phyloP scores from a whole-genome alignment of 176 grass and related monocot genomes.

The Luzula sylvatica region DNA sequence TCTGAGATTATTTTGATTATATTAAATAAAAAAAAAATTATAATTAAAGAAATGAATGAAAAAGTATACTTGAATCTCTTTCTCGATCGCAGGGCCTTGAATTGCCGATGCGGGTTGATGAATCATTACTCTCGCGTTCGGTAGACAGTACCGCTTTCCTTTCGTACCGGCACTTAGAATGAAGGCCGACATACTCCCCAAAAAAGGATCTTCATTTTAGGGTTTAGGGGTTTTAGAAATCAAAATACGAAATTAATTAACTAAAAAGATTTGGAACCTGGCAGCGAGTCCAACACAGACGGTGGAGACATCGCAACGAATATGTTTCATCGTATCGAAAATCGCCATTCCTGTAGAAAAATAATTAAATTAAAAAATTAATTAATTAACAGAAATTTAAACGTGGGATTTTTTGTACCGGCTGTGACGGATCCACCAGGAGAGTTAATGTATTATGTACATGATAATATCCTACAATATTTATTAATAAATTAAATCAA shows the following conservation, averaged over 20 bases:
- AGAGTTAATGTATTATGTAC: slow-evolving; percentile 92
- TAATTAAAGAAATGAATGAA: neutral
- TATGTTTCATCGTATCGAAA: slow-evolving; percentile 95
- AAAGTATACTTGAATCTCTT: slow-evolving; percentile 80
- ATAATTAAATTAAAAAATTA: neutral
- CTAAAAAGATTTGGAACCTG: too few species aligned
- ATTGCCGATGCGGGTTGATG: slow-evolving; percentile 82
- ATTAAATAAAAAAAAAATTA: neutral
- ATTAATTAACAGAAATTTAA: slow-evolving; percentile 1
- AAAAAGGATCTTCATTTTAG: too few species aligned
- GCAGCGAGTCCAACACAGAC: slow-evolving; percentile 89
- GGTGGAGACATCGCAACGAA: slow-evolving; percentile 76
- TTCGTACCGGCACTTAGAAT: slow-evolving; percentile 67
- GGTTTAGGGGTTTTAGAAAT: slow-evolving; percentile 8
- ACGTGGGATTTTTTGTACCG: slow-evolving; percentile 27
- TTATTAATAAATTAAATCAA: neutral
- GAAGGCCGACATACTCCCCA: slow-evolving; percentile 84
- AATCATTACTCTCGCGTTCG: slow-evolving; percentile 98
- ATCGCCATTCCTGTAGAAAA: slow-evolving; percentile 62
- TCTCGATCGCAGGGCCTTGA: slow-evolving; percentile 74
- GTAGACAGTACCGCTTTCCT: slow-evolving; percentile 87
- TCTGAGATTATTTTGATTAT: slow-evolving; percentile 33
- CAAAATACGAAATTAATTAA: too few species aligned
- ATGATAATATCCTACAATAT: slow-evolving; percentile 82
- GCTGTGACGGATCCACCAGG: slow-evolving; percentile 94